Evolutionary conservation across 306 rosid genomes (phyloP).

Genomic region (Pterocarpus santalinus): DNA sequence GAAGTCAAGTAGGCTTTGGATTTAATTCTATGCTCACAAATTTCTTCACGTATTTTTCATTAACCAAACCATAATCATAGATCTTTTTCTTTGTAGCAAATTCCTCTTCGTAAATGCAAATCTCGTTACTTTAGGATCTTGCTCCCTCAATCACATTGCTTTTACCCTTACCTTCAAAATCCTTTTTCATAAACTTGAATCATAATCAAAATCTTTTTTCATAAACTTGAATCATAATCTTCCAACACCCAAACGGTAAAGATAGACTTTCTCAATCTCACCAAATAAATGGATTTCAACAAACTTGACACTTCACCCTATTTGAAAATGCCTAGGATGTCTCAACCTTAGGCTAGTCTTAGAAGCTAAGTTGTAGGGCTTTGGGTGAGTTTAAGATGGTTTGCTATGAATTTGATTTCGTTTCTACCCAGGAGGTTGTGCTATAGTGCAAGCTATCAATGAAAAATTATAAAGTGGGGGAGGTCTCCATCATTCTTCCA

Average conservation of each 20-base stretch:
- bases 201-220: slow-evolving; percentile 25
- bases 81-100: slow-evolving; percentile 5
- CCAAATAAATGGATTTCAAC: slow-evolving; percentile 25
- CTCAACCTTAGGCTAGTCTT: too few relatives aligned
- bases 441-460: too few relatives aligned
- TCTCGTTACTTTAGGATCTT: background rate
- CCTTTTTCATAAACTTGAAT: background rate
- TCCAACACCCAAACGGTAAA: slow-evolving; percentile 37
- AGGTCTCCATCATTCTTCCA: too few relatives aligned
- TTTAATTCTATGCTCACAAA: slow-evolving; percentile 7
- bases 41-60: slow-evolving; percentile 13
- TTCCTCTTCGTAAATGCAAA: slow-evolving; percentile 16
- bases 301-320: background rate
- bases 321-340: background rate
- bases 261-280: background rate
- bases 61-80: slow-evolving; percentile 26
- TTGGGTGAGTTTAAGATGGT: too few relatives aligned
- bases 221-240: background rate
- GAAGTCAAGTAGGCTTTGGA: background rate
- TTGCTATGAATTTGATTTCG: too few relatives aligned
- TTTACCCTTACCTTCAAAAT: slow-evolving; percentile 23
- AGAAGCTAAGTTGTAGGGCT: too few relatives aligned
- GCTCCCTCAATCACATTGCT: slow-evolving; percentile 31
- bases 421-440: too few relatives aligned
- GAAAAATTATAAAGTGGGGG: too few relatives aligned